Evolutionary conservation across 1,284 basidiomycete species (phyloP).

Genomic region (Cutaneotrichosporon cyanovorans): DNA sequence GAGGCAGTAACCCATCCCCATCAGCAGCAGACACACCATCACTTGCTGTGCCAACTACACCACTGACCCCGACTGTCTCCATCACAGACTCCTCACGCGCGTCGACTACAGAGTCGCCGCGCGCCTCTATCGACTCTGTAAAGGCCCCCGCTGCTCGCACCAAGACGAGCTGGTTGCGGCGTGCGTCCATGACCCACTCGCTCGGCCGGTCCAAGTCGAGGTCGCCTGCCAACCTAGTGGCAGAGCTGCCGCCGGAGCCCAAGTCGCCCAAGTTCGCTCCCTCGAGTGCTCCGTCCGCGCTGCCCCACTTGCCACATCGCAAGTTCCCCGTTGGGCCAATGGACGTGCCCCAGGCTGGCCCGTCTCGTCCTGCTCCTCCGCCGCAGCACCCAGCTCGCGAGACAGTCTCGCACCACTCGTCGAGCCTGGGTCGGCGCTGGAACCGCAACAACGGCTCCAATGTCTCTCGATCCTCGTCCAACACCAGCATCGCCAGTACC

Average conservation of each 20-base stretch:
- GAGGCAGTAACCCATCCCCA: background rate
- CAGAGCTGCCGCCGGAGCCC: constrained; percentile 21
- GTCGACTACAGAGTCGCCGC: constrained; percentile 17
- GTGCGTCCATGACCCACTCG: constrained; percentile 29
- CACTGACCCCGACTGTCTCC: background rate
- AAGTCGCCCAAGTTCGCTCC: constrained; percentile 16
- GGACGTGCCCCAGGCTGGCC: constrained; percentile 19
- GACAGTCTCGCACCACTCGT: constrained; percentile 24
- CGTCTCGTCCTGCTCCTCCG: constrained; percentile 7
- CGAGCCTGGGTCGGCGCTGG: constrained; percentile 27
- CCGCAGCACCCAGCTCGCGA: constrained; percentile 28
- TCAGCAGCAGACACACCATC: background rate
- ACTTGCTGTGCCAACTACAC: too few species aligned
- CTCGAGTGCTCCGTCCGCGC: constrained; percentile 20
- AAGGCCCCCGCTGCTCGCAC: constrained; percentile 14
- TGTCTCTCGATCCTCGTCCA: constrained; percentile 32
- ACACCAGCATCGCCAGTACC: constrained; percentile 24
- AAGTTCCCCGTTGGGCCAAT: constrained; percentile 16
- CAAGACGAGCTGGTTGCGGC: constrained; percentile 38
- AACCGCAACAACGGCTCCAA: background rate
- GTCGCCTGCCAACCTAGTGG: constrained; percentile 21
- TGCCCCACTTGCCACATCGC: constrained; percentile 26
- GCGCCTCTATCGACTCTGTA: constrained; percentile 10
- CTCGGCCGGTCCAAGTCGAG: constrained; percentile 28
- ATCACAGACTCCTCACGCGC: constrained; percentile 3